Evolutionary conservation across 2,329 filamentous ascomycete species (phyloP).

Genomic region (Podosphaera xanthii): DNA sequence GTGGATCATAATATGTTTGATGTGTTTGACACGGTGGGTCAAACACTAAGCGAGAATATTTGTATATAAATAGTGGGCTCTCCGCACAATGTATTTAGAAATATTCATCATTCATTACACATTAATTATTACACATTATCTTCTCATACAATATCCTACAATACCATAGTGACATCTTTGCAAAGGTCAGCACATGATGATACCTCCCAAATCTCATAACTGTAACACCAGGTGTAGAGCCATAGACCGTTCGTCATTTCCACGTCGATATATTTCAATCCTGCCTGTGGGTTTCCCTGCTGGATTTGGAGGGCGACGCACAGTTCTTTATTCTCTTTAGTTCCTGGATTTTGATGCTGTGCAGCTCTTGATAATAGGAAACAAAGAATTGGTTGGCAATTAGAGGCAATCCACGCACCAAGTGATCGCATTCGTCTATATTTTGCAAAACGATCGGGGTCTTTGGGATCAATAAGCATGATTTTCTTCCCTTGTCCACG

Average conservation of each 20-base stretch:
- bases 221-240: neutral
- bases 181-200: too few relatives aligned
- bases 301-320: neutral
- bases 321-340: neutral
- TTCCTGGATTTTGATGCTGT: neutral
- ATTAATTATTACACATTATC: too few relatives aligned
- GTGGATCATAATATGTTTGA: too few relatives aligned
- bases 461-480: neutral
- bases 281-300: neutral
- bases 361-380: slow-evolving; percentile 1
- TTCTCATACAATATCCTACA: too few relatives aligned
- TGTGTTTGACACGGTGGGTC: too few relatives aligned
- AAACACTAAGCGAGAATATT: too few relatives aligned
- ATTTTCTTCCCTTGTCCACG: neutral
- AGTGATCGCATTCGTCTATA: neutral
- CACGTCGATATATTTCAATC: neutral
- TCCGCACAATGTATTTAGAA: too few relatives aligned
- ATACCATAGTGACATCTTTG: too few relatives aligned
- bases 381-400: neutral
- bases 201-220: too few relatives aligned
- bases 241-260: neutral
- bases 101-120: too few relatives aligned
- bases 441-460: neutral
- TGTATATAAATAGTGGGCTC: too few relatives aligned
- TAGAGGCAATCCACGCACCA: neutral